phyloP scores from a whole-genome alignment of 1,284 basidiomycete genomes.

The Naganishia sp. region DNA sequence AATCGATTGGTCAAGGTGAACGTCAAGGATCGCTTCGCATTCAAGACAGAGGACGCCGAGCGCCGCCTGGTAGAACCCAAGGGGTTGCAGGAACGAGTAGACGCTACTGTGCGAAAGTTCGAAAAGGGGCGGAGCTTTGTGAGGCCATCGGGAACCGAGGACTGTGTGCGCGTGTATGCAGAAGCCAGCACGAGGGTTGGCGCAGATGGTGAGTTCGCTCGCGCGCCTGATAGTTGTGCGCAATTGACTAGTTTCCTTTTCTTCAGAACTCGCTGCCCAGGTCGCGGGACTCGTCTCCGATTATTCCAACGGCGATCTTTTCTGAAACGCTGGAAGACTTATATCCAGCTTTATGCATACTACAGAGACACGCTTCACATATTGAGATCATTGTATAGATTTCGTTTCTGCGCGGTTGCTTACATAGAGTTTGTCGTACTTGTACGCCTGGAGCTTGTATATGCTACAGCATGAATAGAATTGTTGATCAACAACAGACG shows the following conservation, averaged over 20 bases:
- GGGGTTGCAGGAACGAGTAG: conserved; percentile 82
- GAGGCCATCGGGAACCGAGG: conserved; percentile 95
- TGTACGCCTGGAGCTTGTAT: too few relatives aligned
- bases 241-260: neutral
- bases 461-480: too few relatives aligned
- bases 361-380: too few relatives aligned
- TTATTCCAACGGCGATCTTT: conserved; percentile 25
- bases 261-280: conserved; percentile 17
- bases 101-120: conserved; percentile 77
- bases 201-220: conserved; percentile 56
- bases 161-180: conserved; percentile 96
- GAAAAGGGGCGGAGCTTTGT: conserved; percentile 90
- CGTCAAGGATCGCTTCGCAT: conserved; percentile 78
- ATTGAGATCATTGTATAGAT: too few relatives aligned
- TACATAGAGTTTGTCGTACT: too few relatives aligned
- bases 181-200: conserved; percentile 76
- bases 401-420: too few relatives aligned
- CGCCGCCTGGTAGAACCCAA: conserved; percentile 76
- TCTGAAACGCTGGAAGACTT: neutral
- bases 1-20: conserved; percentile 96
- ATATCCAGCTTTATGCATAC: neutral
- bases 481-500: too few relatives aligned
- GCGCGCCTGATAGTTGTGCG: neutral
- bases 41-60: conserved; percentile 93
- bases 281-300: conserved; percentile 19